phyloP scores from a whole-genome alignment of 2,329 filamentous ascomycete genomes.

The Nemania diffusa region DNA sequence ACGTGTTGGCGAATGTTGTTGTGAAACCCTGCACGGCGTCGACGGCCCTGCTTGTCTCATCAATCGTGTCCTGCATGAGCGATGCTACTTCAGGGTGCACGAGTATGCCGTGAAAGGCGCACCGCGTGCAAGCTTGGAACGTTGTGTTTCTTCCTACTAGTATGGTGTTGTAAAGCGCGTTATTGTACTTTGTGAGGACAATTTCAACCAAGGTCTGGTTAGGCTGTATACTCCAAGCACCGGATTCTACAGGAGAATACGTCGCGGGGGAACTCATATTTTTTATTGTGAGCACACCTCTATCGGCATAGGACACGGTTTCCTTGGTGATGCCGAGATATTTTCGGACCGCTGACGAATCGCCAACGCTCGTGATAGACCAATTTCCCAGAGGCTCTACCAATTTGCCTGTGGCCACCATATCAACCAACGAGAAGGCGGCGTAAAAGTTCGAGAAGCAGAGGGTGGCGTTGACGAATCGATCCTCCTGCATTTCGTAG shows the following conservation, averaged over 20 bases:
- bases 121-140: too few species aligned
- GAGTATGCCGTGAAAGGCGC: neutral
- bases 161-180: neutral
- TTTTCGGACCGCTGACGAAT: neutral
- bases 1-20: neutral
- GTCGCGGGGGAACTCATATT: neutral
- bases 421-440: neutral
- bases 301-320: neutral
- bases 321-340: neutral
- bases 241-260: neutral
- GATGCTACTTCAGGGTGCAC: neutral
- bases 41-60: neutral
- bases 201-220: neutral
- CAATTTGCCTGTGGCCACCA: neutral
- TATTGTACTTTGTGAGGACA: neutral
- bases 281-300: conserved; percentile 1
- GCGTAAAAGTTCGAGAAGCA: conserved; percentile 6
- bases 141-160: too few species aligned
- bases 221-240: neutral
- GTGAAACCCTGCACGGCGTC: conserved; percentile 3
- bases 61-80: conserved; percentile 2
- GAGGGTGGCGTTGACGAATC: neutral
- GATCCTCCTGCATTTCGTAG: neutral
- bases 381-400: conserved; percentile 4
- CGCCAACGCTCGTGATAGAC: neutral